Conservation (phyloP, 768 basidiomycete genomes). For the Boletus sensibilis region DNA sequence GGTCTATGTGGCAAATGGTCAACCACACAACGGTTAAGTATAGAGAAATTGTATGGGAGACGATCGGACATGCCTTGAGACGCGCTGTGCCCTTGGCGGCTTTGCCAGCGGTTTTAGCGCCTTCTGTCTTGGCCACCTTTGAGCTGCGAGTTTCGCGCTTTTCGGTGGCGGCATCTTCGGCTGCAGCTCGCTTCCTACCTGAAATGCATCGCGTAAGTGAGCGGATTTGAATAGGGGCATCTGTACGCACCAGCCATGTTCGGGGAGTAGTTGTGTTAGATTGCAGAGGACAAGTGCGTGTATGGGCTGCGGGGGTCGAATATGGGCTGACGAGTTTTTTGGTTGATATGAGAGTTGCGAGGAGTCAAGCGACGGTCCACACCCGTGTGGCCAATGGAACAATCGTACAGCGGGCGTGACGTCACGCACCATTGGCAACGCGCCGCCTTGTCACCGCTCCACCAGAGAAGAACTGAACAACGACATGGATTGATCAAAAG, state of each 20-base stretch:
- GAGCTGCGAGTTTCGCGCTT: constrained; percentile 44
- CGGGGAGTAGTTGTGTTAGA: neutral
- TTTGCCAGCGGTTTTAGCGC: constrained; percentile 30
- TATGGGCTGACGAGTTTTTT: neutral
- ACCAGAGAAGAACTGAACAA: neutral
- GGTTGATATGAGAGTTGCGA: constrained; percentile 11
- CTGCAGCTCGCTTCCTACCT: constrained; percentile 49
- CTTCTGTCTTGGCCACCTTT: constrained; percentile 51
- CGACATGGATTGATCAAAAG: constrained; percentile 28
- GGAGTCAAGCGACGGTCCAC: constrained; percentile 23
- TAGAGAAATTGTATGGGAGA: neutral
- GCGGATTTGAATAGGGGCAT: constrained; percentile 12
- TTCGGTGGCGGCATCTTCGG: constrained; percentile 30
- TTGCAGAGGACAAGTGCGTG: neutral
- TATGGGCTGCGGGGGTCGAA: neutral
- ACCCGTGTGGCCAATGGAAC: constrained; percentile 5
- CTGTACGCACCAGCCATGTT: constrained; percentile 32
- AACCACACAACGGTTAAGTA: constrained; percentile 1
- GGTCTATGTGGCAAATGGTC: constrained; percentile 32
- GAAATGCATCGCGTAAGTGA: neutral
- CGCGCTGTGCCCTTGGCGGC: constrained; percentile 40
- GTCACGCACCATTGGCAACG: constrained; percentile 32
- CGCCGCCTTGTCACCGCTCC: constrained; percentile 3
- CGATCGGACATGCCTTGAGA: constrained; percentile 42
- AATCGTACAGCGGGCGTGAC: constrained; percentile 27